A percentile compares a stretch with the other conserved stretches of the same genome.
Evolutionary conservation across 805 yeast species (phyloP).

Genomic region (Diddensiella santjacobensis): DNA sequence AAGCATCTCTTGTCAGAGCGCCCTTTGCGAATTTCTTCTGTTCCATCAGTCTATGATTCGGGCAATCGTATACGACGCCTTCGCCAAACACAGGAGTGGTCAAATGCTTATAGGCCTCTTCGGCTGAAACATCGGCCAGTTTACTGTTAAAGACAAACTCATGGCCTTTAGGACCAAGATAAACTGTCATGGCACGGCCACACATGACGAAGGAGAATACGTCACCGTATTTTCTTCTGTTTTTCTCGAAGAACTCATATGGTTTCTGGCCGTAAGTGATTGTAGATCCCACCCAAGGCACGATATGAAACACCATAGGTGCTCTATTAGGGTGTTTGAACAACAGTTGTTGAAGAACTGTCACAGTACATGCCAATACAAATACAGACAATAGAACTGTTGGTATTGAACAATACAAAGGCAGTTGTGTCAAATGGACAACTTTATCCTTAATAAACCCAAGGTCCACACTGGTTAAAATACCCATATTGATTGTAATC

Average conservation of each 20-base stretch:
- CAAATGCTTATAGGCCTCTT: slow-evolving; percentile 90
- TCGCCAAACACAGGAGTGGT: slow-evolving; percentile 99
- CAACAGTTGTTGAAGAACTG: slow-evolving; percentile 34
- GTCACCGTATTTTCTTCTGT: slow-evolving; percentile 85
- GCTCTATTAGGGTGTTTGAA: slow-evolving; percentile 57
- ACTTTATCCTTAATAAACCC: not conserved
- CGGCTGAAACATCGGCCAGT: slow-evolving; percentile 86
- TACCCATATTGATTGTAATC: slow-evolving; percentile 20
- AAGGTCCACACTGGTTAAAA: slow-evolving; percentile 10
- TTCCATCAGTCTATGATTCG: slow-evolving; percentile 92
- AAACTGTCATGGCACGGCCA: slow-evolving; percentile 93
- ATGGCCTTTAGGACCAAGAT: slow-evolving; percentile 95
- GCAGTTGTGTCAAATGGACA: slow-evolving; percentile 13
- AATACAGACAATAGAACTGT: slow-evolving; percentile 19
- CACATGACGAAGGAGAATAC: slow-evolving; percentile 84
- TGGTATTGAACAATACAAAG: slow-evolving; percentile 26
- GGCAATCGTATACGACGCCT: slow-evolving; percentile 96
- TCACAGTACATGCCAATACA: slow-evolving; percentile 25
- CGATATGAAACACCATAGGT: slow-evolving; percentile 86
- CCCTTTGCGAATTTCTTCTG: slow-evolving; percentile 95
- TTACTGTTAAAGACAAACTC: slow-evolving; percentile 93
- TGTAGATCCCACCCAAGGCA: slow-evolving; percentile 96
- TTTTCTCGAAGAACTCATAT: slow-evolving; percentile 76
- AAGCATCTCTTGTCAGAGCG: slow-evolving; percentile 81
- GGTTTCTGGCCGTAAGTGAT: slow-evolving; percentile 89